Base-by-base conservation (phyloP, 352 stramenopile species). In the Phytophthora kernoviae region DNA sequence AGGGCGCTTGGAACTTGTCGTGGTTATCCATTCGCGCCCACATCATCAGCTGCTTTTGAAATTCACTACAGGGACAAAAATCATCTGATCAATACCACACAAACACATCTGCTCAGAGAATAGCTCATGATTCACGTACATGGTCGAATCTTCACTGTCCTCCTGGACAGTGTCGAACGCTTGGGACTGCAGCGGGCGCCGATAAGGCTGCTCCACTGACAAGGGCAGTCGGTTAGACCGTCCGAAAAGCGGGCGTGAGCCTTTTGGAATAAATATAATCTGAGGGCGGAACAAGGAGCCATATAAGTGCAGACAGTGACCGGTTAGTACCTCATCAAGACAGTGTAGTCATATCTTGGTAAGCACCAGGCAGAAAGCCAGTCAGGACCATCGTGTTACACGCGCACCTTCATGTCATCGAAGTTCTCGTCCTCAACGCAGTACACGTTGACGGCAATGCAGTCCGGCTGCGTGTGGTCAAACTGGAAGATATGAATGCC, bases 401-500 rank as follows among this genome's bases (percentile, higher is more conserved):
- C 24, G 50, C 44, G 15, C 50, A 91, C 84, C 70, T 90, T 90
- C 54, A 94, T 70, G 41, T 91, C 79, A 26, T 94, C 81, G 61
- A 94, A 87, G 65, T 87, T 91, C 52, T 91, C 79, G 47, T 87
- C 77, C 37, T 94, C 84, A 17, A 94, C 70, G 54, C 82, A 91
- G 61, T 92, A 91, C 41, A 94, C 62, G 42, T 94, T 94, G 17
- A 94, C 81, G 24, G 80, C 84, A 27, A 94, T 70, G 18, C 70
- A 75, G 42, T 92, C 82, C 22, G 83, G 75, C 32, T 89, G 72
- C 6, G 70, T 80, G 58, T 84, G 77, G 44, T 94, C 84, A 43
- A 92, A 92, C 49, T 94, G 84, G 60, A 94, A 94, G 53, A 94
- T 89, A 58, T 94, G 84, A 61, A 94, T 84, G 43, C 81, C 79